Conservation (phyloP, 192 early-diverging fungal species). For the Chytriomyces sp. region DNA sequence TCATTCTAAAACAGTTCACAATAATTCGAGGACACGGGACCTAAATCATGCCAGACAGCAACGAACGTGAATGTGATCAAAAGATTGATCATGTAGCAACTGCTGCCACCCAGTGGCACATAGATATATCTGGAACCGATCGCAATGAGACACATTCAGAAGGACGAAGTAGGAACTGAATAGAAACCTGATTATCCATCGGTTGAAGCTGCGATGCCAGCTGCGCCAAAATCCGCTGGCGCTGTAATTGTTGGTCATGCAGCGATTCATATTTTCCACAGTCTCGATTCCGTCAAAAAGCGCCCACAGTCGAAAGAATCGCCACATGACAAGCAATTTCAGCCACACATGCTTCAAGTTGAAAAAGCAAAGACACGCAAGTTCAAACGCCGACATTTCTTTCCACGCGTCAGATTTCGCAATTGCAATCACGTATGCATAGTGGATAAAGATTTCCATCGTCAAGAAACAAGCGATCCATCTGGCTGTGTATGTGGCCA, state of each 20-base stretch:
- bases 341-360: conserved; percentile 93
- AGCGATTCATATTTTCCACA: conserved; percentile 94
- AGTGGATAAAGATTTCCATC: conserved; percentile 91
- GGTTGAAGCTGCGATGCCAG: conserved; percentile 95
- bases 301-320: conserved; percentile 97
- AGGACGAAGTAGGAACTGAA: conserved; percentile 21
- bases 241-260: conserved; percentile 96
- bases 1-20: conserved; percentile 54
- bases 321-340: conserved; percentile 94
- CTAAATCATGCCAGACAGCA: conserved; percentile 97
- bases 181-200: conserved; percentile 62
- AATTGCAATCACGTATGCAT: conserved; percentile 88
- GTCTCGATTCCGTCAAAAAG: conserved; percentile 87
- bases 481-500: conserved; percentile 67
- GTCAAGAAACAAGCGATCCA: conserved; percentile 66
- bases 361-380: conserved; percentile 87
- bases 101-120: conserved; percentile 78
- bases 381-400: conserved; percentile 76
- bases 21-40: conserved; percentile 94
- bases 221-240: conserved; percentile 91
- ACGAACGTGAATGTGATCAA: conserved; percentile 95
- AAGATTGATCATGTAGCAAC: conserved; percentile 74
- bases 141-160: not conserved
- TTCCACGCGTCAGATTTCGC: conserved; percentile 86
- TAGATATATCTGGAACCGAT: conserved; percentile 70